Evolutionary conservation across 192 early-diverging fungal genomes (phyloP).

Genomic region (Coemansia pectinata): DNA sequence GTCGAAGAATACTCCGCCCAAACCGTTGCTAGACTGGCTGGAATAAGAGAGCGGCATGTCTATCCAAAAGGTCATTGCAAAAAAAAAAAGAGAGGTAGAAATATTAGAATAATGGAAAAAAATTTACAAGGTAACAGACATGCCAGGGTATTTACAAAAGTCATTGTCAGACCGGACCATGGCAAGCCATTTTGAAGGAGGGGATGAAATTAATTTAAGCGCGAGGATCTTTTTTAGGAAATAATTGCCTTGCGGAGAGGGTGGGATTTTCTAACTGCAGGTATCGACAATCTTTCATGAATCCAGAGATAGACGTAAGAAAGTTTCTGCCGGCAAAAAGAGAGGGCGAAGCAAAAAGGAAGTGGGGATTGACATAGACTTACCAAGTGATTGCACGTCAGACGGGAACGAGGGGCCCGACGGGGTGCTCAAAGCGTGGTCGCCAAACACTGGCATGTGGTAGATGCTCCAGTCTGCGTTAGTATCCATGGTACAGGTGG

Average conservation of each 20-base stretch:
- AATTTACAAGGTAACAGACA: not conserved
- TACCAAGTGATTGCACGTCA: constrained; percentile 35
- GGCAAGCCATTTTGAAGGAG: not conserved
- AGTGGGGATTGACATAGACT: constrained; percentile 6
- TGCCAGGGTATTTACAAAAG: not conserved
- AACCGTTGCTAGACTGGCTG: constrained; percentile 18
- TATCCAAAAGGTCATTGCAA: constrained; percentile 17
- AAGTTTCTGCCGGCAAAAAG: not conserved
- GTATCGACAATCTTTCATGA: not conserved
- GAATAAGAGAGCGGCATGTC: constrained; percentile 34
- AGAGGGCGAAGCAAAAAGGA: not conserved
- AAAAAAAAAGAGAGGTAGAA: not conserved
- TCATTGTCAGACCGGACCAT: not conserved
- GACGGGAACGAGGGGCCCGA: constrained; percentile 19
- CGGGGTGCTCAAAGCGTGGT: not conserved
- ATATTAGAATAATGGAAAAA: not conserved
- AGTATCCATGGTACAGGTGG: not conserved
- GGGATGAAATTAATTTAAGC: not conserved
- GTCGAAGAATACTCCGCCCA: constrained; percentile 25
- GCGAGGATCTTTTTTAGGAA: not conserved
- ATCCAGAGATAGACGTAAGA: not conserved
- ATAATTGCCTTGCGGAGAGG: constrained; percentile 5
- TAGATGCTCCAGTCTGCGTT: not conserved
- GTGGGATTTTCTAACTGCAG: not conserved
- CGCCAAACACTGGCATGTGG: constrained; percentile 16